Percentiles rank a stretch among this genome's conserved stretches.
Conservation (phyloP, 2,329 filamentous ascomycete species). For the Scytalidium lignicola region DNA sequence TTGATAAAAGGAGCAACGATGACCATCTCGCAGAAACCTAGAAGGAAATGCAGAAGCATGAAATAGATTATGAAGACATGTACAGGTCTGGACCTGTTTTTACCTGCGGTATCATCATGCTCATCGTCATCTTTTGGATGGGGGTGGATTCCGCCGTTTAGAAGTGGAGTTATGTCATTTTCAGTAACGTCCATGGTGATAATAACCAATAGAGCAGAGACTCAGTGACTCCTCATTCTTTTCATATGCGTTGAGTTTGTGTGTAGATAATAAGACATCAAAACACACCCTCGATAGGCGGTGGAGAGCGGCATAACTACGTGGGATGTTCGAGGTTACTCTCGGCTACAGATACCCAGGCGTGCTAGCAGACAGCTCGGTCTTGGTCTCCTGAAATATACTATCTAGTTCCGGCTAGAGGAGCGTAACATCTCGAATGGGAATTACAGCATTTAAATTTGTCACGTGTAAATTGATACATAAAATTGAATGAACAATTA, state of each 20-base stretch:
- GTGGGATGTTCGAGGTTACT: too few relatives aligned
- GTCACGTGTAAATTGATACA: background rate
- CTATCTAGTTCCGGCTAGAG: too few relatives aligned
- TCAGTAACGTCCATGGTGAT: background rate
- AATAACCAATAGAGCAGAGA: background rate
- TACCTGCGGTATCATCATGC: background rate
- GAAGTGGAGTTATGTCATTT: background rate
- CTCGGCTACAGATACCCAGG: too few relatives aligned
- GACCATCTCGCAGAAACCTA: conserved; percentile 25
- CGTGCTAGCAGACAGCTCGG: too few relatives aligned
- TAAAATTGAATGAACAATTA: background rate
- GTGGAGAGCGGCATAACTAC: too few relatives aligned
- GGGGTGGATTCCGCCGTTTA: background rate
- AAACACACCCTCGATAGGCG: too few relatives aligned
- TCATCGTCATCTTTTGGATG: background rate
- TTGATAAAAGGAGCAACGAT: conserved; percentile 23
- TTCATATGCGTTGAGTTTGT: too few relatives aligned
- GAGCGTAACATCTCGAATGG: too few relatives aligned
- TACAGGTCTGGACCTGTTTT: background rate
- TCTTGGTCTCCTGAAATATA: too few relatives aligned
- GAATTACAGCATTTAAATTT: too few relatives aligned
- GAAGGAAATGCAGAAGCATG: conserved; percentile 26
- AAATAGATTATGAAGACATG: conserved; percentile 15
- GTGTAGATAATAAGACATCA: too few relatives aligned
- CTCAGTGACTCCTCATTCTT: too few relatives aligned